Percentiles rank a stretch among this genome's conserved stretches.
phyloP scores from a whole-genome alignment of 495 filamentous ascomycete genomes.

The Baudoinia panamericana region DNA sequence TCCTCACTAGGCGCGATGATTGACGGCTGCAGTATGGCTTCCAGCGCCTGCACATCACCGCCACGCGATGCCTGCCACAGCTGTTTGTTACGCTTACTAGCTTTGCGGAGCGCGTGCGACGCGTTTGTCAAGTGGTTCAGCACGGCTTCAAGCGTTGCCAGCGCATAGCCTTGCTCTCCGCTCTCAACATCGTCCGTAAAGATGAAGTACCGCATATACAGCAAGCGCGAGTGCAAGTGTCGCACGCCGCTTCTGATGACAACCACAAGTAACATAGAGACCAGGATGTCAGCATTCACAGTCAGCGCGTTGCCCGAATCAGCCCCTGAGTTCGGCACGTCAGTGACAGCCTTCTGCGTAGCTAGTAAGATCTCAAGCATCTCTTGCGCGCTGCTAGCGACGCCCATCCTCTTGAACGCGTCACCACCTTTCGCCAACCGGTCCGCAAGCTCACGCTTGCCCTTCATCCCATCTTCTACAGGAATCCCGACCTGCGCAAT shows the following conservation, averaged over 20 bases:
- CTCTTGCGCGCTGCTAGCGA: constrained; percentile 77
- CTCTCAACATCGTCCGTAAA: constrained; percentile 96
- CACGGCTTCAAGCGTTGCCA: constrained; percentile 94
- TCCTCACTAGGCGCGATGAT: constrained; percentile 3
- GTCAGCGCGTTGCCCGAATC: constrained; percentile 42
- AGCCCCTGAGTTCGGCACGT: constrained; percentile 22
- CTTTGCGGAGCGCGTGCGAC: constrained; percentile 63
- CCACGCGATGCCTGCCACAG: constrained; percentile 76
- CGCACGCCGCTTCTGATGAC: constrained; percentile 85
- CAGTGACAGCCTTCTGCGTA: constrained; percentile 76
- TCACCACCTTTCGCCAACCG: constrained; percentile 68
- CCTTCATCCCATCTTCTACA: constrained; percentile 56
- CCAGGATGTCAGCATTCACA: constrained; percentile 90
- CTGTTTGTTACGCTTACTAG: constrained; percentile 71
- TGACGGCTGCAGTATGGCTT: constrained; percentile 60
- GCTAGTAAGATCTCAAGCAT: constrained; percentile 81
- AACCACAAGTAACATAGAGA: constrained; percentile 81
- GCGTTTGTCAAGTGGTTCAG: constrained; percentile 79
- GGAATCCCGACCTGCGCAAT: constrained; percentile 85
- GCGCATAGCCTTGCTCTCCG: constrained; percentile 90
- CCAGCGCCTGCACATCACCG: constrained; percentile 63
- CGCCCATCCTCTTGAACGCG: constrained; percentile 75
- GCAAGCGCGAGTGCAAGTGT: constrained; percentile 71
- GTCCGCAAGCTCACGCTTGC: constrained; percentile 57
- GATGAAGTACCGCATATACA: constrained; percentile 92